Percentiles rank a stretch among this genome's conserved stretches.
These are phyloP conservation scores for Aspergillus incahuasiensis DNA, from an alignment of 495 filamentous ascomycete genomes.

Conservation along the genomic window DNA sequence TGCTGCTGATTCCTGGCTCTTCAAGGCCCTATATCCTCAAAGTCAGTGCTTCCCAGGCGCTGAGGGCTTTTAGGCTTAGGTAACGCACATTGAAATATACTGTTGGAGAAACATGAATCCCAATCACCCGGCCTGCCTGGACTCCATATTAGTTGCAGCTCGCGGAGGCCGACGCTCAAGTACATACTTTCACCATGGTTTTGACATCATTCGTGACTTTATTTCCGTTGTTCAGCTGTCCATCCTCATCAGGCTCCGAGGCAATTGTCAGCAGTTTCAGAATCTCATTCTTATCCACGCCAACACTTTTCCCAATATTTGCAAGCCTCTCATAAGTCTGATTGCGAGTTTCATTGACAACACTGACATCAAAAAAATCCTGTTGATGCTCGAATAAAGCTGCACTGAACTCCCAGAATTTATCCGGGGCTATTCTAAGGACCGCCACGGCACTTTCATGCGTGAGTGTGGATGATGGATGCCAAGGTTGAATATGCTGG, in stretches of 20 bases:
- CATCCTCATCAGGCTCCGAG: slow-evolving; percentile 57
- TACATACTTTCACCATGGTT: slow-evolving; percentile 65
- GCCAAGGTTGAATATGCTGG: slow-evolving; percentile 94
- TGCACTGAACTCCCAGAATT: slow-evolving; percentile 74
- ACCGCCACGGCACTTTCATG: slow-evolving; percentile 88
- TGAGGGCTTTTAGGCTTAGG: slow-evolving; percentile 2
- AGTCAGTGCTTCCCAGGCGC: slow-evolving; percentile 19
- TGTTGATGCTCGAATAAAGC: slow-evolving; percentile 66
- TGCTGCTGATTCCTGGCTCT: slow-evolving; percentile 66
- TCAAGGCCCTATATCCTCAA: slow-evolving; percentile 57
- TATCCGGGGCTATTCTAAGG: slow-evolving; percentile 56
- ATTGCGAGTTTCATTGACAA: slow-evolving; percentile 79
- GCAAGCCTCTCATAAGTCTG: slow-evolving; percentile 75
- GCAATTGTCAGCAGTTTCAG: slow-evolving; percentile 59
- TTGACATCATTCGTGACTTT: slow-evolving; percentile 77
- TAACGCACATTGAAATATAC: slow-evolving; percentile 69
- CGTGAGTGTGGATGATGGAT: slow-evolving; percentile 79
- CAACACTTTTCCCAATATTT: slow-evolving; percentile 59
- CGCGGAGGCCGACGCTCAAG: neutral
- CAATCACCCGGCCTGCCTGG: slow-evolving; percentile 59
- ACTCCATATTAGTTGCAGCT: slow-evolving; percentile 14
- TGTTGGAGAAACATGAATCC: slow-evolving; percentile 86
- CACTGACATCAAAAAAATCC: slow-evolving; percentile 74
- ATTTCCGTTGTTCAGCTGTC: slow-evolving; percentile 71
- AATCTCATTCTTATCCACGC: slow-evolving; percentile 61